Evolutionary conservation across 352 stramenopile species (phyloP).

Genomic region (Phytophthora sojae): DNA sequence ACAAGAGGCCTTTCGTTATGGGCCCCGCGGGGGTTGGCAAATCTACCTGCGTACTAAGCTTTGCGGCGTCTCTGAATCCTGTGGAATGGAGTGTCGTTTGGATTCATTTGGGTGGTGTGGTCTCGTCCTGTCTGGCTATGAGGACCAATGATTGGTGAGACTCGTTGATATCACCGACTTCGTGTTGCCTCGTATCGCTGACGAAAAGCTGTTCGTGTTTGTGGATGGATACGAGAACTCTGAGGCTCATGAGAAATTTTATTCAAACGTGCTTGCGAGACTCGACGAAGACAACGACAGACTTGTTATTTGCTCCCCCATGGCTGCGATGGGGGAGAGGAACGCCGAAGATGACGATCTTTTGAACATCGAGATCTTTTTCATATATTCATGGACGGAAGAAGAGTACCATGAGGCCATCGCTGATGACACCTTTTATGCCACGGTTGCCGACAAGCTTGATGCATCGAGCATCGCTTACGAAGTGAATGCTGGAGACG

Average conservation of each 20-base stretch:
- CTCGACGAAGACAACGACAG: not conserved
- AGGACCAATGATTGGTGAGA: too few relatives aligned
- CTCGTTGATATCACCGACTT: too few relatives aligned
- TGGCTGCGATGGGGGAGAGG: not conserved
- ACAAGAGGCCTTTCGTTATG: not conserved
- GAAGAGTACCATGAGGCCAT: not conserved
- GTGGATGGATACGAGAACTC: not conserved
- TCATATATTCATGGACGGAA: not conserved
- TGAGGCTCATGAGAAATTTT: not conserved
- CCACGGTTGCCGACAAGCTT: not conserved
- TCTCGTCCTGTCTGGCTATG: not conserved
- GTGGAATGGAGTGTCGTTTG: not conserved
- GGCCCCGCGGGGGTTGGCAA: not conserved
- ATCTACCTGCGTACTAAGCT: not conserved
- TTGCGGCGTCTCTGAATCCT: not conserved
- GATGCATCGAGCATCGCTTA: not conserved
- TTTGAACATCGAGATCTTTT: not conserved
- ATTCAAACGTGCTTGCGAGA: not conserved
- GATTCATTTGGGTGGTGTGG: not conserved
- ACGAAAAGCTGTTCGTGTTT: not conserved
- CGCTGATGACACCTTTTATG: not conserved
- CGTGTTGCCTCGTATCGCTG: not conserved
- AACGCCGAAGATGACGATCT: not conserved
- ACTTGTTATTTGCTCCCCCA: not conserved
- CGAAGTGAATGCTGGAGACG: not conserved